Base-by-base conservation (phyloP, 2,329 filamentous ascomycete species). In the Beauveria asiatica region DNA sequence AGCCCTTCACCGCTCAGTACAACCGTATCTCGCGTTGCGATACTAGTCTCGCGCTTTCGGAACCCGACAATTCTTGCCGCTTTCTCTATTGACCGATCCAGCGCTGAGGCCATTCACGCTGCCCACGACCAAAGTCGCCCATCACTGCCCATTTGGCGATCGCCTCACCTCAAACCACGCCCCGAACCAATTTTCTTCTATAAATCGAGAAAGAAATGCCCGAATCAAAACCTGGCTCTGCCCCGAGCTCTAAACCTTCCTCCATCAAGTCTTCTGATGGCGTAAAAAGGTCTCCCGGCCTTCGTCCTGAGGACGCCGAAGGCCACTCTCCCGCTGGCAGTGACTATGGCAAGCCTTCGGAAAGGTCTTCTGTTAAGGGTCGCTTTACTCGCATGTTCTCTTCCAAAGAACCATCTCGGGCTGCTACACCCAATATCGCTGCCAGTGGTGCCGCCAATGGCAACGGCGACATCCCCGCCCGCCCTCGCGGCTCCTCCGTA, bases 361-460 rank as follows among this genome's bases (percentile, higher is more conserved):
- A 85, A 66, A 85, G 83, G 70, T 70, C 79, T 2, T 84, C 83
- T 16, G 83, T 87, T 73, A 87, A 86, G 70, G 83, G 85, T 68
- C 81, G 83, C 51, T 70, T 87, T 60, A 82, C 83, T 45, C 81
- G 84, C 75, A 87, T 87, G 80, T 87, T 87, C 72, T 84, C 80
- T 58, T 79, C 76, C 64, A 84, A 82, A 69, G 83, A 85, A 58
- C 69, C 75, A 21, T 66, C 70, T 45, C 73, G 71, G 60, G 69
- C 70, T 58, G 65, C 73, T 42, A 71, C 73, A 51, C 60, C 63
- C 49, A 73, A 72, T 59, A 4, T n/a, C n/a, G 33, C 57, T n/a
- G 21, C 17, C 50, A 60, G 54, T 30, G 57, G 57, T 8, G 17
- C 50, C 16, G 19, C 50, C 42, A 60, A 54, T 19, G 57, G 49